These are phyloP conservation scores for Coniella lustricola DNA, from an alignment of 2,329 filamentous ascomycete species.

Conservation along the genomic window DNA sequence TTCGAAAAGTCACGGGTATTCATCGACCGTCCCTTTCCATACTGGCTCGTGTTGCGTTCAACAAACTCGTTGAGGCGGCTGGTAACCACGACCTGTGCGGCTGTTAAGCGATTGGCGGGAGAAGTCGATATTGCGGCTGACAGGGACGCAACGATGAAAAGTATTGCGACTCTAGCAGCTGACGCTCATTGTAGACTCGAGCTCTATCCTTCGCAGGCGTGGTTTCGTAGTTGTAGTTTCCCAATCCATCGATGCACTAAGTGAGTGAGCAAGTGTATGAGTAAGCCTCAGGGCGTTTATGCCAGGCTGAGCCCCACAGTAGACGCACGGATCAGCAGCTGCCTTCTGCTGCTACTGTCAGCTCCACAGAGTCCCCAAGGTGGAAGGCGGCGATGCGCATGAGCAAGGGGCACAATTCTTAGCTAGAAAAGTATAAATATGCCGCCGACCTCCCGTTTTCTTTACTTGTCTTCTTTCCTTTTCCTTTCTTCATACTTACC, in stretches of 20 bases:
- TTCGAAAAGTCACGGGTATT: background rate
- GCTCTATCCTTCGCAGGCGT: too few species aligned
- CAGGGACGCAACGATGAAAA: too few species aligned
- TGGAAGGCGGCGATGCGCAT: constrained; percentile 1
- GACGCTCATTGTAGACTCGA: too few species aligned
- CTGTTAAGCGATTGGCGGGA: too few species aligned
- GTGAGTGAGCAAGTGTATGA: background rate
- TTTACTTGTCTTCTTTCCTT: background rate
- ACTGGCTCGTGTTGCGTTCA: background rate
- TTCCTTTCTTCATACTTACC: constrained; percentile 15
- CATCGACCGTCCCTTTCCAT: background rate
- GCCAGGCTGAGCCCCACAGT: too few species aligned
- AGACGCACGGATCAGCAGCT: too few species aligned
- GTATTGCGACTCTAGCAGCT: too few species aligned
- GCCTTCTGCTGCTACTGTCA: background rate
- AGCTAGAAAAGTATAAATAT: constrained; percentile 6
- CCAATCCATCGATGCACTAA: too few species aligned
- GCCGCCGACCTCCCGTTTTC: background rate
- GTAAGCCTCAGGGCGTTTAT: background rate
- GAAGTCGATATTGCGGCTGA: too few species aligned
- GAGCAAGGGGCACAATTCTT: constrained; percentile 3
- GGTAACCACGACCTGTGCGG: background rate
- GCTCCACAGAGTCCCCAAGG: background rate
- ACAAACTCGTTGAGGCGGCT: too few species aligned
- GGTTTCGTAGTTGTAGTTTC: too few species aligned